Evolutionary conservation across 805 yeast genomes (phyloP).

Genomic region (Kuraishia floccosa): DNA sequence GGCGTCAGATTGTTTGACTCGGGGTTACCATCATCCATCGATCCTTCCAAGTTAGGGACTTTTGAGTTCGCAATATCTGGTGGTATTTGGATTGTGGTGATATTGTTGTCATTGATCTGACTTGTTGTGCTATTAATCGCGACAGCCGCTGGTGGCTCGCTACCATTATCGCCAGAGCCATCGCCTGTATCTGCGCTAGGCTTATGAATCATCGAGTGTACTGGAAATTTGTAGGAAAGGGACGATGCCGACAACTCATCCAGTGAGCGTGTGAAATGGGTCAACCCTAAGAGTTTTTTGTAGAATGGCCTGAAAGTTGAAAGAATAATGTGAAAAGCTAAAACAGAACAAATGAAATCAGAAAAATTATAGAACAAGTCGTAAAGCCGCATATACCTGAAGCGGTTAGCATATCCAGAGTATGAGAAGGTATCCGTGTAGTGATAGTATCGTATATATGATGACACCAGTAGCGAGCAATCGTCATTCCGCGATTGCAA

Average conservation of each 20-base stretch:
- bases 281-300: constrained; percentile 7
- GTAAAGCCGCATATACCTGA: not conserved
- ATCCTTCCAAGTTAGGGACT: not conserved
- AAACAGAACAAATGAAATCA: constrained; percentile 14
- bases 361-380: constrained; percentile 11
- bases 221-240: constrained; percentile 7
- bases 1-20: constrained; percentile 8
- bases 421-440: not conserved
- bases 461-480: too few relatives aligned
- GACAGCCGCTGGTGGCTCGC: too few relatives aligned
- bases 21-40: not conserved
- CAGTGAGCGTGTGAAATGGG: constrained; percentile 8
- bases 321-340: constrained; percentile 18
- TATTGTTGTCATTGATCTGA: too few relatives aligned
- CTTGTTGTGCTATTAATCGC: too few relatives aligned
- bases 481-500: too few relatives aligned
- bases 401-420: not conserved
- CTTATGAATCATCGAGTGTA: too few relatives aligned
- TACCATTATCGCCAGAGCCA: too few relatives aligned
- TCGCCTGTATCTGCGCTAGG: too few relatives aligned
- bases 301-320: constrained; percentile 15
- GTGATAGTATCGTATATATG: not conserved
- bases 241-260: constrained; percentile 9
- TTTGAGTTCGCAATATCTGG: not conserved
- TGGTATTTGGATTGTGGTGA: constrained; percentile 1